A percentile compares a stretch with the other conserved stretches of the same genome.
Conservation (phyloP, 1,139 yeast species). For the Blastobotrys elegans region DNA sequence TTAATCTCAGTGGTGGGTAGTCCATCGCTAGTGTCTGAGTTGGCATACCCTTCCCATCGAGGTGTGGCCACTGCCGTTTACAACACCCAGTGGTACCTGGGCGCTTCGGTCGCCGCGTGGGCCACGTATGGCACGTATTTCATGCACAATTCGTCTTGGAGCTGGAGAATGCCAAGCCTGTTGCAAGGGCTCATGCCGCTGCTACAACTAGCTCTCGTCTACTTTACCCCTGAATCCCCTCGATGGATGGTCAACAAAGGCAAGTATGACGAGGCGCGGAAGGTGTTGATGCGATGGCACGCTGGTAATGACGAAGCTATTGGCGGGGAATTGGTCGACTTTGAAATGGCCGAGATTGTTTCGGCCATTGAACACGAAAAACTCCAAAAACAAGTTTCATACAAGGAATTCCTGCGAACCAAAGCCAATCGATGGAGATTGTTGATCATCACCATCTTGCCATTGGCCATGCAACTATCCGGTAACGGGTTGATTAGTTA, state of each 20-base stretch:
- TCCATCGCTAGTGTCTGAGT: conserved; percentile 40
- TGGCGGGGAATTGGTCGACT: conserved; percentile 21
- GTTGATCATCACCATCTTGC: conserved; percentile 34
- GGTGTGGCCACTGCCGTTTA: conserved; percentile 43
- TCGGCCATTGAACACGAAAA: conserved; percentile 21
- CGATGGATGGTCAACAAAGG: conserved; percentile 73
- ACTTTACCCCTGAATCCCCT: conserved; percentile 56
- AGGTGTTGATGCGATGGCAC: conserved; percentile 10
- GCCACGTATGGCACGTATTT: conserved; percentile 43
- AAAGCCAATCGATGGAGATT: conserved; percentile 38
- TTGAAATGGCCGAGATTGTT: conserved; percentile 23
- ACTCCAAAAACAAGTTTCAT: conserved; percentile 16
- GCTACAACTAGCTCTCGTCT: conserved; percentile 28
- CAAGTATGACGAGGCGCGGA: conserved; percentile 51
- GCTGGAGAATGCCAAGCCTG: conserved; percentile 43
- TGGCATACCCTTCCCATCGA: conserved; percentile 42
- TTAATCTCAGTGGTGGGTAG: conserved; percentile 37
- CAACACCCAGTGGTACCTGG: conserved; percentile 50
- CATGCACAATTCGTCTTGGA: conserved; percentile 31
- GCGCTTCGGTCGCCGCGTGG: conserved; percentile 54
- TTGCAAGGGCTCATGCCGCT: conserved; percentile 40
- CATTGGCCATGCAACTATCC: conserved; percentile 20
- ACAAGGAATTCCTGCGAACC: conserved; percentile 36
- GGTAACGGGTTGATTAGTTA: conserved; percentile 24
- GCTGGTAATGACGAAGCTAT: conserved; percentile 10